Base-by-base conservation (phyloP, 2,329 filamentous ascomycete genomes). In the Monosporascus ibericus region DNA sequence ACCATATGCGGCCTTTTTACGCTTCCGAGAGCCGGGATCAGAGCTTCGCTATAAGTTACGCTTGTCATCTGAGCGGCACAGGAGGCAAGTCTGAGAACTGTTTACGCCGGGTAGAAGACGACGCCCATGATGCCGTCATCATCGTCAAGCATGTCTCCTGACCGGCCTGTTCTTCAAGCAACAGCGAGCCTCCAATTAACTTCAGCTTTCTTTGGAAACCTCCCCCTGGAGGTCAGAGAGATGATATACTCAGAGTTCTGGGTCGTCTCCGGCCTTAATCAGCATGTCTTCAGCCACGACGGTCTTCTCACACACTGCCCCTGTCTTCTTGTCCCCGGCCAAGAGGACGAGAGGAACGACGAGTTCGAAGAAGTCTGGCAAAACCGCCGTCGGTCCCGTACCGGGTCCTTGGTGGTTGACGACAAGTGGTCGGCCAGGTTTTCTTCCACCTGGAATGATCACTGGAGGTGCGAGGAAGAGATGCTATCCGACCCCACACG, bases 241-340 rank as follows among this genome's bases (percentile, higher is more conserved):
- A 60, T 59, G 53, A 58, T 62, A n/a, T 62, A 61, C 42, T 40
- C 48, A 30, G 56, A 58, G 25, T 61, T 57, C 46, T 63, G 57
- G 58, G 51, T 48, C 15, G 56, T 44, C 44, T 63, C 56, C 3
- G 56, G 58, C n/a, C 49, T 54, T 20, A 53, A 52, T 15, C 58
- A 63, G 44, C 58, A 63, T 39, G 52, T 64, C 22, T 61, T 61
- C 49, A 36, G 48, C 17, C 18, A 44, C 11, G 34, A 36, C 18
- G 44, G 47, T 18, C 48, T 46, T 11, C 49, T 61, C 9, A 55
- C 56, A n/a, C 57, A 65, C 44, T 61, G 52, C 18, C 58, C 56
- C n/a, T 61, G 62, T 47, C 30, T 54, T 18, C 46, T 60, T 15
- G 39, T 44, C 9, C 37, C 52, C 18, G 50, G 52, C 9, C 51